A percentile compares a stretch with the other conserved stretches of the same genome.
phyloP scores from a whole-genome alignment of 106 monocot genomes.

The Dendrobium huoshanense region DNA sequence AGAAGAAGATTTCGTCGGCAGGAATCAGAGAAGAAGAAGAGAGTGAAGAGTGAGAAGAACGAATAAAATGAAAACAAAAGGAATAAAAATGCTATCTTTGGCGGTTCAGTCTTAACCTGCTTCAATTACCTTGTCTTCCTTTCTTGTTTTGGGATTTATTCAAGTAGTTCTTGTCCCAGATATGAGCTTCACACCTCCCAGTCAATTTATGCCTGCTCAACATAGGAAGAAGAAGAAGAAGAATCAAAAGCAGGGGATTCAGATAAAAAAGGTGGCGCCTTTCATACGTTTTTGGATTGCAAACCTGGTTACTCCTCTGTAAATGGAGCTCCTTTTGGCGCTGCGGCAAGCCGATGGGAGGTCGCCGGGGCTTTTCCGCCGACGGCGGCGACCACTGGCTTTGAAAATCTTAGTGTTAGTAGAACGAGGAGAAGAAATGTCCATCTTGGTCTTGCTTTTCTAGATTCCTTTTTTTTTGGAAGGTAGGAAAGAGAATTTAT shows the following conservation, averaged over 20 bases:
- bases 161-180: conserved; percentile 53
- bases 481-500: too few relatives aligned
- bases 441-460: too few relatives aligned
- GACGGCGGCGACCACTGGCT: not conserved
- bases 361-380: not conserved
- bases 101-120: too few relatives aligned
- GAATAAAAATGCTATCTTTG: not conserved
- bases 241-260: not conserved
- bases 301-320: conserved; percentile 61
- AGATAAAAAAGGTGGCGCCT: not conserved
- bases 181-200: conserved; percentile 55
- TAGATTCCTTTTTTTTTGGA: too few relatives aligned
- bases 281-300: not conserved
- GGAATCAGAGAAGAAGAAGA: not conserved
- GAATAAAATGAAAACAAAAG: not conserved
- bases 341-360: conserved; percentile 4
- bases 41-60: not conserved
- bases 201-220: conserved; percentile 50
- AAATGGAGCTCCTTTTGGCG: conserved; percentile 39
- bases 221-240: not conserved
- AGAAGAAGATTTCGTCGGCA: too few relatives aligned
- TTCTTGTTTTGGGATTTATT: conserved; percentile 47
- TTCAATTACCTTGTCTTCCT: conserved; percentile 44
- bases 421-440: too few relatives aligned
- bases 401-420: too few relatives aligned